Percentiles rank a stretch among this genome's conserved stretches.
Conservation (phyloP, 2,329 filamentous ascomycete species). For the Arthrocladium fulminans region DNA sequence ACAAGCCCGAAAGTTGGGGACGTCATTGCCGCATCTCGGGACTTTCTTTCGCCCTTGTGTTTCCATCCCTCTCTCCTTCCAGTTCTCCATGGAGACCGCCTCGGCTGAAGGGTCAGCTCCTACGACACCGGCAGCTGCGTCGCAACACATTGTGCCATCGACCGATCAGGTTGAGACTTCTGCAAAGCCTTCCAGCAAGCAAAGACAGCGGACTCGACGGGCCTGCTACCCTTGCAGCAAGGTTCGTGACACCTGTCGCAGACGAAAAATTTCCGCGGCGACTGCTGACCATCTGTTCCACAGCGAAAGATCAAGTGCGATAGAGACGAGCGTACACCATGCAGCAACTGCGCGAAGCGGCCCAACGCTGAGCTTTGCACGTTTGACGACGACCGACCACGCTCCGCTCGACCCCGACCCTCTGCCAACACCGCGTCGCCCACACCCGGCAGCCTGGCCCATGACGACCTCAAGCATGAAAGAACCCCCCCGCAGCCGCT, state of each 20-base stretch:
- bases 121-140: conserved; percentile 3
- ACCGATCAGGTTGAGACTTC: neutral
- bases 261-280: neutral
- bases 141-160: conserved; percentile 4
- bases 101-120: conserved; percentile 7
- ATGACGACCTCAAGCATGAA: conserved; percentile 7
- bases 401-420: conserved; percentile 5
- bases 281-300: neutral
- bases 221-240: conserved; percentile 13
- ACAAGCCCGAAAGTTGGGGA: conserved; percentile 3
- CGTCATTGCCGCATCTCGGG: conserved; percentile 6
- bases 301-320: conserved; percentile 12
- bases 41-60: neutral
- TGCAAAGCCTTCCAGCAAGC: conserved; percentile 5
- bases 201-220: conserved; percentile 7
- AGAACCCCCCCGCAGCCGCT: conserved; percentile 4
- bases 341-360: conserved; percentile 11
- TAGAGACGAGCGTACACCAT: conserved; percentile 9
- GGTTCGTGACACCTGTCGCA: conserved; percentile 7
- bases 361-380: conserved; percentile 11
- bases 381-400: conserved; percentile 8
- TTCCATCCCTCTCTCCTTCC: neutral
- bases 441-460: conserved; percentile 3
- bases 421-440: conserved; percentile 5
- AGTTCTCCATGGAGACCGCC: conserved; percentile 4